Base-by-base conservation (phyloP, 2,329 filamentous ascomycete genomes). In the Orbilia blumenaviensis region DNA sequence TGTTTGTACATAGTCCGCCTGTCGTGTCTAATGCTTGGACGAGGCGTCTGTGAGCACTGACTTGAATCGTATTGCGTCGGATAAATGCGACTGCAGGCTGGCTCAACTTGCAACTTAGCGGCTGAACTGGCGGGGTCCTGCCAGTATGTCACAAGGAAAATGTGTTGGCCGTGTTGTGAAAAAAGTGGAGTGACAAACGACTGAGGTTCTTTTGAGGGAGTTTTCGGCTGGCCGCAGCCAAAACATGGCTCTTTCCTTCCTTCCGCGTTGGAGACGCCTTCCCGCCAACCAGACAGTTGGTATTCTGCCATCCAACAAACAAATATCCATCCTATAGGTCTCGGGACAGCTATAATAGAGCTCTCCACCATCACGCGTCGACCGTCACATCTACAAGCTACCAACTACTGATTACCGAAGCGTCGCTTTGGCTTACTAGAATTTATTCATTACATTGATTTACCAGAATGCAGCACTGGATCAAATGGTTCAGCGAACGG, bases 241-340 rank as follows among this genome's bases (percentile, higher is more conserved):
- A n/a, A n/a, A 29, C 25, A 14, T 62, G 36, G 29, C 27, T 69
- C 42, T 44, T 56, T 69, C 54, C 44, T 38, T 69, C 42, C 54
- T 56, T 69, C 54, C 50, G 29, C 23, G 54, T 29, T 52, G 42
- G 46, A 66, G 41, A 25, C 42, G 32, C 41, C 64, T 42, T n/a
- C 64, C 52, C 64, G 64, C 27, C 46, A 46, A 25, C 66, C 62
- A 56, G n/a, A 42, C 61, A 32, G 42, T 8, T 46, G 58, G 58
- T 12, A 62, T 4, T 18, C 16, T 32, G 29, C 5, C 21, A 2
- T 14, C 12, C 16, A n/a, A 46, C 4, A 23, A 23, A 7, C 14
- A 23, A n/a, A n/a, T n/a, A 4, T 44, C 16, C 41, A 12, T 41
- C 36, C 36, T n/a, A 14, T 41, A 41, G 10, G n/a, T n/a, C n/a